Evolutionary conservation across 2,329 filamentous ascomycete species (phyloP).

Genomic region (Fusarium tanahbumbuense): DNA sequence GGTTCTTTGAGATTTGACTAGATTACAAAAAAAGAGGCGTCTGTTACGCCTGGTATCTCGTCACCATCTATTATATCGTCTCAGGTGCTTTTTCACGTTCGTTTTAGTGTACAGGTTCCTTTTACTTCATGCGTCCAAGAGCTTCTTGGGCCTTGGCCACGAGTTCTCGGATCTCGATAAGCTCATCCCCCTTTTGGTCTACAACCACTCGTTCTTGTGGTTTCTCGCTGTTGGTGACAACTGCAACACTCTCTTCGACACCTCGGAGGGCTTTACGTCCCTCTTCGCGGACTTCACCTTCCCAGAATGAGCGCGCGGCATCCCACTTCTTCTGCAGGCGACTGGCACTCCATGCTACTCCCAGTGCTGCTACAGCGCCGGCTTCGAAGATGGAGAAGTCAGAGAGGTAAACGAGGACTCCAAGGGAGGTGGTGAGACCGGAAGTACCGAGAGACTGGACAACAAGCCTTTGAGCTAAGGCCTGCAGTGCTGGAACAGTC

Average conservation of each 20-base stretch:
- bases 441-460: slow-evolving; percentile 81
- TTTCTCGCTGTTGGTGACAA: slow-evolving; percentile 55
- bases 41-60: slow-evolving; percentile 47
- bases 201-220: slow-evolving; percentile 36
- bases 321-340: slow-evolving; percentile 74
- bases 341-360: slow-evolving; percentile 68
- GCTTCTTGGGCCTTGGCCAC: slow-evolving; percentile 63
- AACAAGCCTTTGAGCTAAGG: slow-evolving; percentile 78
- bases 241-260: slow-evolving; percentile 64
- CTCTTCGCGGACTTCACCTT: slow-evolving; percentile 74
- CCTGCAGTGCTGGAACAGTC: slow-evolving; percentile 77
- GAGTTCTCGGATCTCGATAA: slow-evolving; percentile 57
- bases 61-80: slow-evolving; percentile 35
- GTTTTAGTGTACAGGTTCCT: slow-evolving; percentile 40
- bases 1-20: slow-evolving; percentile 45
- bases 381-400: slow-evolving; percentile 69
- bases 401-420: slow-evolving; percentile 67
- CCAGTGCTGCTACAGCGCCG: slow-evolving; percentile 70
- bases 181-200: slow-evolving; percentile 48
- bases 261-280: slow-evolving; percentile 71
- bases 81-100: slow-evolving; percentile 24
- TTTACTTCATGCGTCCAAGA: slow-evolving; percentile 60
- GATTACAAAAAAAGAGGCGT: slow-evolving; percentile 46
- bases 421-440: slow-evolving; percentile 67
- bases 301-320: slow-evolving; percentile 69